Base-by-base conservation (phyloP, 2,329 filamentous ascomycete genomes). In the Tricladium varicosporioides region DNA sequence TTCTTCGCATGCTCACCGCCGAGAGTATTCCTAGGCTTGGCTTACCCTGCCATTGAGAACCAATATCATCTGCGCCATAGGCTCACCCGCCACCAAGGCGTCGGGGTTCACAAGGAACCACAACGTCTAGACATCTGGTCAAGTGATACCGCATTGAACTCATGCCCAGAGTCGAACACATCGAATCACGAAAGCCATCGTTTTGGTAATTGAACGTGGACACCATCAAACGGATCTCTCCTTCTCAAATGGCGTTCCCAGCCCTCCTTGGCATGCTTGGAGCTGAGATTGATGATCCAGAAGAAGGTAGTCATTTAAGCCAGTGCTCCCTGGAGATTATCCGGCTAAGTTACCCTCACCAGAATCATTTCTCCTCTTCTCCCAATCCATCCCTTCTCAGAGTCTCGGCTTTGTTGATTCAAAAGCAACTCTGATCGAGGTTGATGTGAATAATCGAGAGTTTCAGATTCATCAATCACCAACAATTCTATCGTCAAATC, bases 341-440 rank as follows among this genome's bases (percentile, higher is more conserved):
- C 18, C 33, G 18, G 47, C 59, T 60, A 58, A 62, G 54, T 57
- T 57, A 44, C 50, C 33, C 27, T 19, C 18, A 48, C 54, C 70
- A 96, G 93, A 97, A 76, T 90, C 91, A 4, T 97, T 96, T 69
- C 75, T 92, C 40, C 80, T 97, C 54, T 97, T 96, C 77, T 87
- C 91, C 45, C 85, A 88, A 69, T 75, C 84, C 15, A 83, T 91
- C 22, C 85, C 88, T 0, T 88, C 88, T 11, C 83, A 85, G 54
- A 86, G 92, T 65, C 85, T 97, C 9, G 94, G 93, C 68, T 94
- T 97, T 73, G 76, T 97, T 61, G 87, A 96, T 71, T 77, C 88
- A 14, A 84, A 82, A 62, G 85, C 89, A 9, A 71, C 80, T 1
- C 73, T 76, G 1, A 72, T 97, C 36, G 82, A 90, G 11, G 70